A percentile compares a stretch with the other conserved stretches of the same genome.
phyloP scores from a whole-genome alignment of 805 yeast species.

The Candida sakaeoensis region DNA sequence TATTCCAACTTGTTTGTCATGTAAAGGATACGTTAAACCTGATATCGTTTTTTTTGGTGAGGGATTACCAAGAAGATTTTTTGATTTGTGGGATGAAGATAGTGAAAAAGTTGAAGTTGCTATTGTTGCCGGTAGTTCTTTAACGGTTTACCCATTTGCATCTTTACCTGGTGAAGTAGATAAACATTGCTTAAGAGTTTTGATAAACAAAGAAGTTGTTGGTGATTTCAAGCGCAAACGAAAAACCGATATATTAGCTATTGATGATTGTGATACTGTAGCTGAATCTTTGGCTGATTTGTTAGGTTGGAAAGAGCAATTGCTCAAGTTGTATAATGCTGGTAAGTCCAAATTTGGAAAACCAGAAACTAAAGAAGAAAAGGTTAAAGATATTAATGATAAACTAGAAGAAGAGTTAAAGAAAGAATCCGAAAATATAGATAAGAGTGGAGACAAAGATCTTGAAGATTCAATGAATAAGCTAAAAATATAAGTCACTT shows the following conservation, averaged over 20 bases:
- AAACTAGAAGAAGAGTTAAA: constrained; percentile 9
- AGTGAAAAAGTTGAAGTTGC: constrained; percentile 57
- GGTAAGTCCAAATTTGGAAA: constrained; percentile 12
- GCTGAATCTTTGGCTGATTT: constrained; percentile 49
- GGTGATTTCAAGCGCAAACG: constrained; percentile 62
- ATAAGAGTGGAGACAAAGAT: not conserved
- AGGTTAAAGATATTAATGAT: constrained; percentile 12
- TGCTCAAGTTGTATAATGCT: constrained; percentile 35
- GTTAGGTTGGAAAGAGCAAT: constrained; percentile 64
- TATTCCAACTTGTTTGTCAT: constrained; percentile 56
- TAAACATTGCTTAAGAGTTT: constrained; percentile 47
- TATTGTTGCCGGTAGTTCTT: constrained; percentile 88
- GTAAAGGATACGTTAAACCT: constrained; percentile 83
- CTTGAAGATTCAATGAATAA: constrained; percentile 5
- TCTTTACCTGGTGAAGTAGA: constrained; percentile 65
- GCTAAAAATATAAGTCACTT: constrained; percentile 5
- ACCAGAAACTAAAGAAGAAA: constrained; percentile 12
- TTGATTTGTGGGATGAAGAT: constrained; percentile 62
- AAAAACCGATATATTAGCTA: constrained; percentile 53
- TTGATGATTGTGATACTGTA: constrained; percentile 66
- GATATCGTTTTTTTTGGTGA: constrained; percentile 96
- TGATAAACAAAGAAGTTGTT: constrained; percentile 72
- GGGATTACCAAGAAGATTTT: constrained; percentile 67
- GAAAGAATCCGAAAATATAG: not conserved
- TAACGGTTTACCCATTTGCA: constrained; percentile 90